These are phyloP conservation scores for Yarrowia divulgata DNA, from an alignment of 805 yeast species.

Conservation along the genomic window DNA sequence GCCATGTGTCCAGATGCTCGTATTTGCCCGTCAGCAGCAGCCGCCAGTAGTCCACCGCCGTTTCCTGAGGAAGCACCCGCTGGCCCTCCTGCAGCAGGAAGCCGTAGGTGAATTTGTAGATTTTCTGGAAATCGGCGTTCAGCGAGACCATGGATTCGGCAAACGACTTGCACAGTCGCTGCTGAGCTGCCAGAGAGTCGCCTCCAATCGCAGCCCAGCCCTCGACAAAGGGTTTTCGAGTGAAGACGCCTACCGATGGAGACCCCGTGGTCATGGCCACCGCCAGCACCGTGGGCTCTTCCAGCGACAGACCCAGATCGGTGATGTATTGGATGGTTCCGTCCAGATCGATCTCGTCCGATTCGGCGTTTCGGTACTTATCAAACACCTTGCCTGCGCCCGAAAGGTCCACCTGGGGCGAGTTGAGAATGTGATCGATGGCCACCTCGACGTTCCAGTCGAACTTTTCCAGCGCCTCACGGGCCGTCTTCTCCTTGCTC, in stretches of 20 bases:
- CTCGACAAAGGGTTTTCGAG: constrained; percentile 57
- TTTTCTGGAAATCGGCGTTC: constrained; percentile 53
- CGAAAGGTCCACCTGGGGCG: constrained; percentile 18
- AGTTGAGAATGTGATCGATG: constrained; percentile 21
- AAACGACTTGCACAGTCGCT: constrained; percentile 5
- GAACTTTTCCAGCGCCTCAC: constrained; percentile 43
- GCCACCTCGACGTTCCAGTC: constrained; percentile 50
- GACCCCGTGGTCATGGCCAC: constrained; percentile 73
- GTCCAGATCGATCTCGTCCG: constrained; percentile 67
- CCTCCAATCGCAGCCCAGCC: constrained; percentile 60
- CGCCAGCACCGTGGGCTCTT: constrained; percentile 73
- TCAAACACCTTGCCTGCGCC: constrained; percentile 44
- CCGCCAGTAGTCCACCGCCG: constrained; percentile 80
- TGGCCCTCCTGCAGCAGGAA: constrained; percentile 68
- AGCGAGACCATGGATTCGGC: neutral
- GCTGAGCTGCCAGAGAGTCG: constrained; percentile 16
- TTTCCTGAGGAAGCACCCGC: constrained; percentile 62
- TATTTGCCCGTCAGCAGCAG: constrained; percentile 61
- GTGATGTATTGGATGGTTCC: constrained; percentile 75
- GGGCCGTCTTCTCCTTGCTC: constrained; percentile 41
- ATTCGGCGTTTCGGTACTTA: constrained; percentile 44
- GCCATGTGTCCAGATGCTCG: constrained; percentile 57
- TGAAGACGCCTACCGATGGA: constrained; percentile 70
- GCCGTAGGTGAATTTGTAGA: constrained; percentile 76
- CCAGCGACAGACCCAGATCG: constrained; percentile 75